Evolutionary conservation across 2,329 filamentous ascomycete species (phyloP).

Genomic region (Curvularia hawaiiensis): DNA sequence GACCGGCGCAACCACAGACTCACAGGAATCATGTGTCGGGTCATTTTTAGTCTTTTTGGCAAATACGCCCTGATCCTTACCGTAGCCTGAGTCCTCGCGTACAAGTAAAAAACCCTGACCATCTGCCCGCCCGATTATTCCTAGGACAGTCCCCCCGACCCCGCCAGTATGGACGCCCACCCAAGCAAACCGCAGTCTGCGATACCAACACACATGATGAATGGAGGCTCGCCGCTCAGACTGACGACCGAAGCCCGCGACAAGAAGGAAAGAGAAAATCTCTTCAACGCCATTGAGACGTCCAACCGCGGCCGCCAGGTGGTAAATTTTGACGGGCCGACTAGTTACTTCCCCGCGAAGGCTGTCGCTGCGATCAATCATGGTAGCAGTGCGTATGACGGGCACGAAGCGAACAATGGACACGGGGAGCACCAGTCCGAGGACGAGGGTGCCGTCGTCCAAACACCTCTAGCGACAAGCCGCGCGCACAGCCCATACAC

Average conservation of each 20-base stretch:
- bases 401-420: conserved; percentile 28
- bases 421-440: conserved; percentile 55
- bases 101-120: neutral
- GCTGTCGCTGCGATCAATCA: conserved; percentile 23
- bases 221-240: conserved; percentile 59
- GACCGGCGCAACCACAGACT: conserved; percentile 10
- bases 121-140: neutral
- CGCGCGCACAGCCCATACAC: conserved; percentile 58
- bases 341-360: conserved; percentile 37
- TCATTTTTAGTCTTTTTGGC: conserved; percentile 18
- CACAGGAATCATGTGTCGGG: conserved; percentile 22
- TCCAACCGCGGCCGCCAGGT: conserved; percentile 58
- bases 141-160: neutral
- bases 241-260: conserved; percentile 55
- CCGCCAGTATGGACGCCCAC: conserved; percentile 48
- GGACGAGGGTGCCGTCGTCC: conserved; percentile 56
- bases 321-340: conserved; percentile 51
- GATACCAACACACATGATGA: conserved; percentile 62
- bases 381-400: conserved; percentile 16
- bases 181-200: conserved; percentile 56
- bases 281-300: conserved; percentile 63
- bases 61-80: conserved; percentile 13
- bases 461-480: conserved; percentile 60
- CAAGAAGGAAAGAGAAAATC: conserved; percentile 59
- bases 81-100: neutral